Base-by-base conservation (phyloP, 2,329 filamentous ascomycete genomes). In the Aspergillus viridinutans region DNA sequence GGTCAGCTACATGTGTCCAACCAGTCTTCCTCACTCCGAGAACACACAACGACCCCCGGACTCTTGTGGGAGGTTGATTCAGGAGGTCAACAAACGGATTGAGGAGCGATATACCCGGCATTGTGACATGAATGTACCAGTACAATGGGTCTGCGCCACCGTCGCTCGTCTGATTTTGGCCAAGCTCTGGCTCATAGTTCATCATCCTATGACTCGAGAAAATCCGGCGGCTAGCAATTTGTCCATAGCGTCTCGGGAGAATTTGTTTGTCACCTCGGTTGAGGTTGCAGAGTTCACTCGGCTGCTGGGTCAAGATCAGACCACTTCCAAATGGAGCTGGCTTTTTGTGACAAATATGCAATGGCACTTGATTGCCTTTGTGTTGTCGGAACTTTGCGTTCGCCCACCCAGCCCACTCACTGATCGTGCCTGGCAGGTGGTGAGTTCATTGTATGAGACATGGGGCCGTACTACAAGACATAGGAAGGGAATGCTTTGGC, bases 171-270 rank as follows among this genome's bases (percentile, higher is more conserved):
- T 93, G 32, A 85, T 92, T 60, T 83, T 92, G 74, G 86, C 86
- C 53, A 93, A 92, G 73, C 85, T 92, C 78, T 90, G 87, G 76
- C 80, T 94, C 38, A 82, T 92, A 58, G 82, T 90, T 2, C 89
- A 93, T 66, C 86, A 93, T 64, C 89, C 89, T 0, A 81, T 88
- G 65, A 84, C 89, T 32, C 83, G 85, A 52, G 80, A 81, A 35
- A 82, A 71, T 40, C 61, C 85, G 26, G 80, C 79, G n/a, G 72
- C 78, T 7, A 17, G 43, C 8, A 80, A 78, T 26, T 76, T 89
- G 7, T 82, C 84, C 0, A 80, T 83, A 51, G 85, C 86, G 50
- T 83, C 84, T 8, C 84, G 85, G 56, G 83, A 90, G 59, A 85
- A 85, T 56, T 78, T 92, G 1, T 90, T 91, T 68, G 75, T 87